phyloP scores from a whole-genome alignment of 495 filamentous ascomycete species.

The Neurospora discreta region DNA sequence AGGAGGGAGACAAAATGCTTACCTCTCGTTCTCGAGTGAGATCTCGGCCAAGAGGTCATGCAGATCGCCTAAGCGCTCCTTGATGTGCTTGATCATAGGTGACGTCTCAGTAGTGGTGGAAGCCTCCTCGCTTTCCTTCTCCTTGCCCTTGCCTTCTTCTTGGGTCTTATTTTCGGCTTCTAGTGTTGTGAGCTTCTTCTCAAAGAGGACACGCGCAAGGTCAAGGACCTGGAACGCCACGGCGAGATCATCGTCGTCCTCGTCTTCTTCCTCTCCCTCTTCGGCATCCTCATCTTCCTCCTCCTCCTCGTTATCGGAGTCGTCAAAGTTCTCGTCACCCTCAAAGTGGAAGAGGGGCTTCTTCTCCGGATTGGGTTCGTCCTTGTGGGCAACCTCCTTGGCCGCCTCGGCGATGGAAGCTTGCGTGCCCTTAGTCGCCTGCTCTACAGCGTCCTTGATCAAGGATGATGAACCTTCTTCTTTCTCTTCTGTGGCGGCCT shows the following conservation, averaged over 20 bases:
- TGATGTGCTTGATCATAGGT: constrained; percentile 47
- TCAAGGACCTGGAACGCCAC: constrained; percentile 89
- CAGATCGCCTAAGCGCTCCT: constrained; percentile 78
- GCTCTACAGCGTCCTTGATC: constrained; percentile 39
- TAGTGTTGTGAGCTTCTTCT: constrained; percentile 37
- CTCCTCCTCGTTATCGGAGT: constrained; percentile 55
- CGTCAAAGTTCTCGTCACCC: constrained; percentile 87
- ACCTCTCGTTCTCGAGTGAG: constrained; percentile 81
- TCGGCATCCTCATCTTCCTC: constrained; percentile 45
- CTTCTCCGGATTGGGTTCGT: constrained; percentile 21
- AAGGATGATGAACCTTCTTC: constrained; percentile 23
- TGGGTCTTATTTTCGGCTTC: constrained; percentile 20
- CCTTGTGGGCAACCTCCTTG: constrained; percentile 29
- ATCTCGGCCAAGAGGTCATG: constrained; percentile 91
- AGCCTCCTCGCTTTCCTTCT: constrained; percentile 14
- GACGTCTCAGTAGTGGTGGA: constrained; percentile 21
- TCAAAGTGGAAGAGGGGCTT: constrained; percentile 85
- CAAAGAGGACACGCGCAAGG: constrained; percentile 71
- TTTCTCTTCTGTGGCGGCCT: constrained; percentile 17
- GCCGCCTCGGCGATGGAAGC: constrained; percentile 26
- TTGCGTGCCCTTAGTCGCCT: constrained; percentile 32
- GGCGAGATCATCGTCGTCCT: constrained; percentile 83
- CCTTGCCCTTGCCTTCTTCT: constrained; percentile 44
- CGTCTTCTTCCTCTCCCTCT: constrained; percentile 46
- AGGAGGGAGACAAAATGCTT: constrained; percentile 3